phyloP scores from a whole-genome alignment of 2,329 filamentous ascomycete species.

The Cercospora sp. region DNA sequence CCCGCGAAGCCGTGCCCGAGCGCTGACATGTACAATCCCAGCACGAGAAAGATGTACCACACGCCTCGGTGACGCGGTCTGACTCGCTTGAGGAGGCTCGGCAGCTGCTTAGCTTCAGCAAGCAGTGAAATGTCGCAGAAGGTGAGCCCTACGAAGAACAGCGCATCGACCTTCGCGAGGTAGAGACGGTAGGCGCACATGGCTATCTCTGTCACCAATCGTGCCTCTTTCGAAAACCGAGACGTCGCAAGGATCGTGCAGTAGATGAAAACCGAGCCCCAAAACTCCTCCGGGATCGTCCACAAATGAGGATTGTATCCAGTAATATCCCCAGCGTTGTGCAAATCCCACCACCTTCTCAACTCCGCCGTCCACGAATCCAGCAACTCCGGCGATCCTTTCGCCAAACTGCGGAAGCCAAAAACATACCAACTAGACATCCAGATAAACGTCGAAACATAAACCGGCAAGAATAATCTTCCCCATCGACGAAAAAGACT shows the following conservation, averaged over 20 bases:
- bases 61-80: slow-evolving; percentile 40
- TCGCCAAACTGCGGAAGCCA: slow-evolving; percentile 41
- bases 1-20: slow-evolving; percentile 46
- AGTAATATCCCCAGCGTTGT: slow-evolving; percentile 48
- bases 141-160: slow-evolving; percentile 63
- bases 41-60: slow-evolving; percentile 54
- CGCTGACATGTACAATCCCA: slow-evolving; percentile 53
- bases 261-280: slow-evolving; percentile 65
- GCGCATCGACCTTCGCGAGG: slow-evolving; percentile 60
- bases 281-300: slow-evolving; percentile 65
- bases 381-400: not conserved
- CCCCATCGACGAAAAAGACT: slow-evolving; percentile 54
- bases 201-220: slow-evolving; percentile 27
- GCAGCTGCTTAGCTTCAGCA: slow-evolving; percentile 5
- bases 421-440: slow-evolving; percentile 57
- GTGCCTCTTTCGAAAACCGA: slow-evolving; percentile 51
- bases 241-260: slow-evolving; percentile 58
- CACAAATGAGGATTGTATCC: slow-evolving; percentile 63
- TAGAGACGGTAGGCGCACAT: slow-evolving; percentile 67
- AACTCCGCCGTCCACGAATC: not conserved
- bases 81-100: not conserved
- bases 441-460: slow-evolving; percentile 57
- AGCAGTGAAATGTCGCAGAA: slow-evolving; percentile 62
- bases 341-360: slow-evolving; percentile 44
- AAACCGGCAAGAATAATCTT: slow-evolving; percentile 53